A percentile compares a stretch with the other conserved stretches of the same genome.
These are phyloP conservation scores for Clitopilus hobsonii DNA, from an alignment of 768 basidiomycete species.

Conservation along the genomic window DNA sequence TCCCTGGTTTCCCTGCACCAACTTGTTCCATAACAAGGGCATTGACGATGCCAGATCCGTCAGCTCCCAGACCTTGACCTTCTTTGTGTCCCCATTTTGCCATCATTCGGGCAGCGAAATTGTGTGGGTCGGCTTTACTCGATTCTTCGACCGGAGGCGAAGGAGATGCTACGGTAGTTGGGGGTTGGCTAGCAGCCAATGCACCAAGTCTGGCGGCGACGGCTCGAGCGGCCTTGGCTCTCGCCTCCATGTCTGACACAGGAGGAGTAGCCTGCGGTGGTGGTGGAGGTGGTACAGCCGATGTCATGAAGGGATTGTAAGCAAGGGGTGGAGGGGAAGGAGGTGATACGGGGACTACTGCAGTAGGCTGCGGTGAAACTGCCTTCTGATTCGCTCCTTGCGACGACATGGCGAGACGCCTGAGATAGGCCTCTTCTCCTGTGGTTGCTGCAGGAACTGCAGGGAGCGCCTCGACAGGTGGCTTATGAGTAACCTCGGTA, in stretches of 20 bases:
- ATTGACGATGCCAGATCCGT: constrained; percentile 83
- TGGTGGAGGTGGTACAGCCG: constrained; percentile 54
- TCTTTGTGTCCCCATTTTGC: constrained; percentile 96
- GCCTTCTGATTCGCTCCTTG: constrained; percentile 22
- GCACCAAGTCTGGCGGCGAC: constrained; percentile 75
- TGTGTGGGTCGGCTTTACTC: constrained; percentile 52
- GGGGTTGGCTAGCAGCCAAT: constrained; percentile 31
- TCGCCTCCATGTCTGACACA: constrained; percentile 53
- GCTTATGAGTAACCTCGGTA: constrained; percentile 9
- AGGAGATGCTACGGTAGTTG: constrained; percentile 20
- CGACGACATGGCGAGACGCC: constrained; percentile 49
- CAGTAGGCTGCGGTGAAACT: constrained; percentile 16
- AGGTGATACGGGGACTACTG: constrained; percentile 17
- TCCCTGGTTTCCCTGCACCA: constrained; percentile 32
- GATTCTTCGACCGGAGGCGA: constrained; percentile 27
- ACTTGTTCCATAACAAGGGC: constrained; percentile 81
- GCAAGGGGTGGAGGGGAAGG: constrained; percentile 52
- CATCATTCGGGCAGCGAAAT: constrained; percentile 86
- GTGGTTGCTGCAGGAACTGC: constrained; percentile 29
- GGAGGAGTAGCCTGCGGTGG: constrained; percentile 42
- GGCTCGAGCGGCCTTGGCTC: constrained; percentile 71
- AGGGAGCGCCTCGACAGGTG: constrained; percentile 5
- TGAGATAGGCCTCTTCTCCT: constrained; percentile 68
- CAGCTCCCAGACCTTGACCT: constrained; percentile 86
- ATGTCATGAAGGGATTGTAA: constrained; percentile 69